These are phyloP conservation scores for Leucaena leucocephala DNA, from an alignment of 306 rosid species.

Conservation along the genomic window DNA sequence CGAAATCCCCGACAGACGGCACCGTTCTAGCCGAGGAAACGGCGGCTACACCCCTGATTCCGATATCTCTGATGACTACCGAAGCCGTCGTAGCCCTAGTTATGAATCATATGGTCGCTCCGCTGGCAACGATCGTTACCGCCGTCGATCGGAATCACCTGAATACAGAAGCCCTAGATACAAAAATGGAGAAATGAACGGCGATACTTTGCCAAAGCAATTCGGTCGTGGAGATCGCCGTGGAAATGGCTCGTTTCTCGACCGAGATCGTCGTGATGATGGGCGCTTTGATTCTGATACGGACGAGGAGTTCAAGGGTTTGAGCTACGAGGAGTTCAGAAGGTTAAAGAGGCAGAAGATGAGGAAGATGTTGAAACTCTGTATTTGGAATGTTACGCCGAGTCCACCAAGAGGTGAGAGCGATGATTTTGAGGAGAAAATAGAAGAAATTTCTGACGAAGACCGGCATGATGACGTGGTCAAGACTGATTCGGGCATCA, in stretches of 20 bases:
- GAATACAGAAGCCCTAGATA: conserved; percentile 54
- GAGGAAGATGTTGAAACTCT: conserved; percentile 68
- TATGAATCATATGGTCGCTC: conserved; percentile 60
- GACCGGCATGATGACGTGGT: conserved; percentile 24
- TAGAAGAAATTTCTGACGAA: conserved; percentile 53
- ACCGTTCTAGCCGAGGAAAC: conserved; percentile 40
- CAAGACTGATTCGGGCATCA: conserved; percentile 33
- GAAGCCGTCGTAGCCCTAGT: conserved; percentile 75
- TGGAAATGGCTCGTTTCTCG: too few species aligned
- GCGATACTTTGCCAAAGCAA: conserved; percentile 54
- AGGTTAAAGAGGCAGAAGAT: conserved; percentile 85
- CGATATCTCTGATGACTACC: conserved; percentile 41
- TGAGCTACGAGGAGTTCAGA: conserved; percentile 66
- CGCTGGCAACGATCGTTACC: conserved; percentile 29
- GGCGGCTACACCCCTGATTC: conserved; percentile 51
- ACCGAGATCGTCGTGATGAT: too few species aligned
- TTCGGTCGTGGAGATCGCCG: conserved; percentile 58
- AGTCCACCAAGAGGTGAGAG: conserved; percentile 76
- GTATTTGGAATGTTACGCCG: conserved; percentile 85
- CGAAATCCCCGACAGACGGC: conserved; percentile 46
- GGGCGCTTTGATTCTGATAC: conserved; percentile 57
- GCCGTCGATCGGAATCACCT: conserved; percentile 52
- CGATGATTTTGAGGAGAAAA: conserved; percentile 58
- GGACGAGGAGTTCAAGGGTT: conserved; percentile 83
- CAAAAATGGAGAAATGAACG: conserved; percentile 32